A percentile compares a stretch with the other conserved stretches of the same genome.
Evolutionary conservation across 495 filamentous ascomycete genomes (phyloP).

Genomic region (Aspergillus indologenus): DNA sequence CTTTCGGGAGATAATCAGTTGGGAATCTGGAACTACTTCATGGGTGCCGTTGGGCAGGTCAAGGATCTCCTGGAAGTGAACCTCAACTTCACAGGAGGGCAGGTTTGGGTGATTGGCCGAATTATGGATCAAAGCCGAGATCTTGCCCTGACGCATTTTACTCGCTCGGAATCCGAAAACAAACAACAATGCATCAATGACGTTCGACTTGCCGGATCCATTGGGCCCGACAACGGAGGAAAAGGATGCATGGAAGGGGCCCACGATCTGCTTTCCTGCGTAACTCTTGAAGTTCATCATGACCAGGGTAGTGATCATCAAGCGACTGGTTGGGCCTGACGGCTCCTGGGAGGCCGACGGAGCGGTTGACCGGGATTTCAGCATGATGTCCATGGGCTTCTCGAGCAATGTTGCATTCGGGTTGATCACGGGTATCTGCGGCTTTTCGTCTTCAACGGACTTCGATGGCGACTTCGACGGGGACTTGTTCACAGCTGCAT

Average conservation of each 20-base stretch:
- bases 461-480: constrained; percentile 32
- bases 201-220: constrained; percentile 97
- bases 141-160: constrained; percentile 99
- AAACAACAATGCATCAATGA: constrained; percentile 96
- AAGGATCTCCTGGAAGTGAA: constrained; percentile 92
- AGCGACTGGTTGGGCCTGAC: constrained; percentile 71
- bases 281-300: constrained; percentile 98
- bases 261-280: constrained; percentile 90
- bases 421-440: constrained; percentile 63
- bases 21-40: constrained; percentile 75
- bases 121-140: constrained; percentile 95
- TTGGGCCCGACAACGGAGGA: constrained; percentile 99
- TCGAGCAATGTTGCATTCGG: constrained; percentile 72
- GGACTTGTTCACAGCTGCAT: constrained; percentile 61
- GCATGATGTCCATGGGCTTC: constrained; percentile 89
- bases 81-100: constrained; percentile 88
- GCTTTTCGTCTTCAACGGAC: constrained; percentile 36
- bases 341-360: constrained; percentile 63
- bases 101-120: constrained; percentile 82
- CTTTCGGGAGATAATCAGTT: constrained; percentile 80
- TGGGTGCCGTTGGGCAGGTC: constrained; percentile 73
- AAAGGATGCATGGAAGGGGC: constrained; percentile 94
- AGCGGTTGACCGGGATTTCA: constrained; percentile 76
- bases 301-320: constrained; percentile 86
- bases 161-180: constrained; percentile 98